A percentile compares a stretch with the other conserved stretches of the same genome.
These are phyloP conservation scores for Pulveroboletus ravenelii DNA, from an alignment of 768 basidiomycete species.

Conservation along the genomic window DNA sequence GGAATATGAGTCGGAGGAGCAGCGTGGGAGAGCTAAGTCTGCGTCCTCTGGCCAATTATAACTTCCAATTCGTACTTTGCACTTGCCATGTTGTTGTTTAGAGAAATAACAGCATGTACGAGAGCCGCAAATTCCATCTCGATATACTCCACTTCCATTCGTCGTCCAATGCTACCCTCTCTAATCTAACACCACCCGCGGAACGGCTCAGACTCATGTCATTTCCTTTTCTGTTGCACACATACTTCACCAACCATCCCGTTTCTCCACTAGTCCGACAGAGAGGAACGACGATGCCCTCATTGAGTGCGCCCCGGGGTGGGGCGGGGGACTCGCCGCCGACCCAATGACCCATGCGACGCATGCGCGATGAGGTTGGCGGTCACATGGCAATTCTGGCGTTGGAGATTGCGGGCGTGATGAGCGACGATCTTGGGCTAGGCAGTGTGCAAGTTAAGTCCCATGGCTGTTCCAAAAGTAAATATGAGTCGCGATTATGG, in stretches of 20 bases:
- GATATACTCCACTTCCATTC: neutral
- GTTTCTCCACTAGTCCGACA: constrained; percentile 40
- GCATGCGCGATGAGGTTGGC: too few species aligned
- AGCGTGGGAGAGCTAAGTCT: too few species aligned
- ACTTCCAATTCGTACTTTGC: neutral
- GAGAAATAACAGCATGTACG: constrained; percentile 5
- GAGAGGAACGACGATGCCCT: constrained; percentile 50
- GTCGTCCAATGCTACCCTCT: constrained; percentile 5
- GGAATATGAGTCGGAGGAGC: too few species aligned
- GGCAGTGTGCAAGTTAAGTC: too few species aligned
- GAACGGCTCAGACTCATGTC: constrained; percentile 51
- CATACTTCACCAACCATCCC: too few species aligned
- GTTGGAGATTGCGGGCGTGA: too few species aligned
- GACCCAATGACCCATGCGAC: too few species aligned
- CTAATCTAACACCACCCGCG: constrained; percentile 47
- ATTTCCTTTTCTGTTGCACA: neutral
- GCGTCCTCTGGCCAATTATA: too few species aligned
- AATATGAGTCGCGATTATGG: too few species aligned
- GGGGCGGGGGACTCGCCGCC: constrained; percentile 61
- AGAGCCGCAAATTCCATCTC: neutral
- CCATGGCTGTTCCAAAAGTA: too few species aligned
- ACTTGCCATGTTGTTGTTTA: constrained; percentile 16
- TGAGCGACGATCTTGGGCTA: too few species aligned
- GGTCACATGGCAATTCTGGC: too few species aligned
- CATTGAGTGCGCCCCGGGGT: constrained; percentile 54